phyloP scores from a whole-genome alignment of 441 rosid species.

The Gossypium gossypioides region DNA sequence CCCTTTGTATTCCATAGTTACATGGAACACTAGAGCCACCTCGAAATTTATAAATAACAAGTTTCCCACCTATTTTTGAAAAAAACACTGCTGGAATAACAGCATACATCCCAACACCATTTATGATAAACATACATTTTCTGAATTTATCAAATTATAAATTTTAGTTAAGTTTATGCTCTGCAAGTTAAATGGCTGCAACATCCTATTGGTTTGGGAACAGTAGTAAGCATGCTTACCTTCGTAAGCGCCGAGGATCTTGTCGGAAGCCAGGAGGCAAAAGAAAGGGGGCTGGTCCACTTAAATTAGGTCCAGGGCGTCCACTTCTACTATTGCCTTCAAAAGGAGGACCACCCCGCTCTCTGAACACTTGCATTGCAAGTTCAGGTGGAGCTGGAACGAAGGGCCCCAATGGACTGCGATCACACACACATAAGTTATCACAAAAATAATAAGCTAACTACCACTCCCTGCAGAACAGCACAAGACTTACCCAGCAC shows the following conservation, averaged over 20 bases:
- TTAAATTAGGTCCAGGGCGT: slow-evolving; percentile 46
- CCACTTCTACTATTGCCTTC: slow-evolving; percentile 75
- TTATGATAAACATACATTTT: neutral
- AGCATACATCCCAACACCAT: neutral
- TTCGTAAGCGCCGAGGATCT: slow-evolving; percentile 93
- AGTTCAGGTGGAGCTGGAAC: slow-evolving; percentile 97
- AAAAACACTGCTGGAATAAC: neutral
- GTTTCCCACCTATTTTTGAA: neutral
- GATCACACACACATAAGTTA: slow-evolving; percentile 21
- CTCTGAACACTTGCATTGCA: slow-evolving; percentile 90
- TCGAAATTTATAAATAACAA: neutral
- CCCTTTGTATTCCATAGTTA: neutral
- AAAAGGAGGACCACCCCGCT: slow-evolving; percentile 66
- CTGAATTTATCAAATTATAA: neutral
- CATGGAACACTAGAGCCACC: neutral
- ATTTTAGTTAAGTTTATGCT: neutral
- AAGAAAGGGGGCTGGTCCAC: slow-evolving; percentile 76
- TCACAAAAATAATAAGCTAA: slow-evolving; percentile 4
- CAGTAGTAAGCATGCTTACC: slow-evolving; percentile 32
- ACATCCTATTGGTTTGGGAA: neutral
- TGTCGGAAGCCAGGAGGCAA: slow-evolving; percentile 68
- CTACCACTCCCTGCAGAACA: neutral
- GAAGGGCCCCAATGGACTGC: slow-evolving; percentile 95
- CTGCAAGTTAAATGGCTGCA: neutral
- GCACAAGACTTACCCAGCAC: slow-evolving; percentile 78